phyloP scores from a whole-genome alignment of 441 rosid species.

The California macrophylla region DNA sequence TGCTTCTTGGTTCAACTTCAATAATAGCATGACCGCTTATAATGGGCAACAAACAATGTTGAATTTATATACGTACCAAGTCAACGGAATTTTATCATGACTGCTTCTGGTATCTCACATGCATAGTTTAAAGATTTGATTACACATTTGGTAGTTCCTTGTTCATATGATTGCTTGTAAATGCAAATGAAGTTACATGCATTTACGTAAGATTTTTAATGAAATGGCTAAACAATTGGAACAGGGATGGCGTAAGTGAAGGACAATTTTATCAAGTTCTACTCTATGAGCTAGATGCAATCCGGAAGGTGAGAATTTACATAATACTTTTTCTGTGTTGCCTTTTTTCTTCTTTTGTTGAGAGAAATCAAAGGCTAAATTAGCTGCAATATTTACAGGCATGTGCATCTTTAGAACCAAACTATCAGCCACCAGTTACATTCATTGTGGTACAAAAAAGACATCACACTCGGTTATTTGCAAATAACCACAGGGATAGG shows the following conservation, averaged over 20 bases:
- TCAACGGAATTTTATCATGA: neutral
- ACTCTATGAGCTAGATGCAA: constrained; percentile 87
- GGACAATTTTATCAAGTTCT: constrained; percentile 96
- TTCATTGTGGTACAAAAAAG: constrained; percentile 92
- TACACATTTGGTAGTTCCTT: neutral
- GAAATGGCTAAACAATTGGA: neutral
- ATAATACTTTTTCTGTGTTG: neutral
- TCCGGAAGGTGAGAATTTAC: constrained; percentile 56
- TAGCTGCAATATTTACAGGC: constrained; percentile 40
- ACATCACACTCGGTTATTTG: constrained; percentile 84
- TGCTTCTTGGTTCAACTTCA: neutral
- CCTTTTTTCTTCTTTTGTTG: neutral
- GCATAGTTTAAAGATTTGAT: neutral
- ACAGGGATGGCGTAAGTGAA: constrained; percentile 96
- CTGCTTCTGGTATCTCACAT: neutral
- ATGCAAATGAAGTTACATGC: neutral
- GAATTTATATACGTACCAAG: too few species aligned
- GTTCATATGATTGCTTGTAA: too few species aligned
- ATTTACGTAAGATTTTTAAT: neutral
- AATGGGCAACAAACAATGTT: neutral
- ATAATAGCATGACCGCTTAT: neutral
- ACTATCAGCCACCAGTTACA: constrained; percentile 90
- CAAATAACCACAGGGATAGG: constrained; percentile 83
- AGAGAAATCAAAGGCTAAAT: neutral
- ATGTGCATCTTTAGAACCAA: constrained; percentile 91